A percentile compares a stretch with the other conserved stretches of the same genome.
phyloP scores from a whole-genome alignment of 768 basidiomycete genomes.

The Russula vinacea region DNA sequence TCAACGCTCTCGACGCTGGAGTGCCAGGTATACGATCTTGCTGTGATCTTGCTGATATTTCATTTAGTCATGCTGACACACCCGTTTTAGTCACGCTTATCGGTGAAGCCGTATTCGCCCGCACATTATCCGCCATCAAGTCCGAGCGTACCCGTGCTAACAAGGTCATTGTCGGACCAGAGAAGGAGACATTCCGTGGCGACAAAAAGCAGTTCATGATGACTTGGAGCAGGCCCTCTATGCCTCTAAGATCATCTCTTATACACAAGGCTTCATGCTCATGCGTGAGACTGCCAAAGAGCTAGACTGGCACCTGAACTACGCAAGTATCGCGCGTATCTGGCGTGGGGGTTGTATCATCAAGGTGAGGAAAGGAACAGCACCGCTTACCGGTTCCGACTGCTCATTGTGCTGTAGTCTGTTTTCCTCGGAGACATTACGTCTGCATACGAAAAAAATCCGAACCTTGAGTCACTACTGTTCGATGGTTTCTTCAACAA shows the following conservation, averaged over 20 bases:
- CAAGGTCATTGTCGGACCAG: slow-evolving; percentile 86
- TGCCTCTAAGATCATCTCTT: slow-evolving; percentile 99
- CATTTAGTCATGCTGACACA: slow-evolving; percentile 14
- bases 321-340: slow-evolving; percentile 96
- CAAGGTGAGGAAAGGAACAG: slow-evolving; percentile 54
- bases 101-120: slow-evolving; percentile 98
- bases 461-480: slow-evolving; percentile 83
- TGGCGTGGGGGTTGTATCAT: slow-evolving; percentile 99
- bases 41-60: slow-evolving; percentile 30
- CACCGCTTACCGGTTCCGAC: slow-evolving; percentile 10
- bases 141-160: slow-evolving; percentile 91
- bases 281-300: slow-evolving; percentile 98
- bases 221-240: slow-evolving; percentile 99
- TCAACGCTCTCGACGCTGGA: slow-evolving; percentile 91
- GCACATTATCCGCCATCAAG: slow-evolving; percentile 96
- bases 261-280: slow-evolving; percentile 99
- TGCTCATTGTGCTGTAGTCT: slow-evolving; percentile 38
- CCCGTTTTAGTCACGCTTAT: slow-evolving; percentile 81
- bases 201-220: slow-evolving; percentile 99
- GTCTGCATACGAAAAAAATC: slow-evolving; percentile 81
- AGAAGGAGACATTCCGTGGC: slow-evolving; percentile 90
- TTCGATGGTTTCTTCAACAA: slow-evolving; percentile 98
- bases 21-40: slow-evolving; percentile 76
- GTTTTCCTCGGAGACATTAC: slow-evolving; percentile 96
- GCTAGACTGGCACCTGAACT: slow-evolving; percentile 91